Percentiles rank a stretch among this genome's conserved stretches.
Evolutionary conservation across 306 rosid genomes (phyloP).

Genomic region (Vigna mungo): DNA sequence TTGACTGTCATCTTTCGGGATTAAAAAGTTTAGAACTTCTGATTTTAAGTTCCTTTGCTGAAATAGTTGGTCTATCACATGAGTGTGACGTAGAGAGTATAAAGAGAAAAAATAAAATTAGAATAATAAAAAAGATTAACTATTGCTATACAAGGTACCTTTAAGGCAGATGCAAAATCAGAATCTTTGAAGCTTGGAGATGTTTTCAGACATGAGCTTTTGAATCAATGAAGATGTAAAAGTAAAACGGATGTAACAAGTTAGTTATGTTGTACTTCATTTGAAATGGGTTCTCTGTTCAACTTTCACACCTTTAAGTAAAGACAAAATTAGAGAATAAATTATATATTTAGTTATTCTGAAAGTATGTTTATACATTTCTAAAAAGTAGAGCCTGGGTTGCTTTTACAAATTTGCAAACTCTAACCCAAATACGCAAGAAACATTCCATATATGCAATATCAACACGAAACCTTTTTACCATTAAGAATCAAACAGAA

Average conservation of each 20-base stretch:
- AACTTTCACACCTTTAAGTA: not conserved
- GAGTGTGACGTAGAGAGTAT: constrained; percentile 21
- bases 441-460: not conserved
- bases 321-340: not conserved
- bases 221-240: constrained; percentile 26
- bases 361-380: too few relatives aligned
- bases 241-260: not conserved
- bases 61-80: constrained; percentile 38
- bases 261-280: not conserved
- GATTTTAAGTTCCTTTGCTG: constrained; percentile 37
- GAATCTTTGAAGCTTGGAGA: constrained; percentile 45
- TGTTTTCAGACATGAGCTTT: constrained; percentile 38
- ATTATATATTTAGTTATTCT: too few relatives aligned
- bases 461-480: not conserved
- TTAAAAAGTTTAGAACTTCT: constrained; percentile 10
- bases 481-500: too few relatives aligned
- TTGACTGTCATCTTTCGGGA: constrained; percentile 21
- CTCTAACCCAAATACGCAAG: not conserved
- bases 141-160: constrained; percentile 52
- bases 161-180: constrained; percentile 43
- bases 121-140: constrained; percentile 46
- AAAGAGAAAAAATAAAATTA: constrained; percentile 25
- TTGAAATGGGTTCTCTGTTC: not conserved
- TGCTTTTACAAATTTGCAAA: too few relatives aligned
- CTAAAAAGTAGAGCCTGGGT: too few relatives aligned